Evolutionary conservation across 805 yeast genomes (phyloP).

Genomic region (Schwanniomyces yamadae): DNA sequence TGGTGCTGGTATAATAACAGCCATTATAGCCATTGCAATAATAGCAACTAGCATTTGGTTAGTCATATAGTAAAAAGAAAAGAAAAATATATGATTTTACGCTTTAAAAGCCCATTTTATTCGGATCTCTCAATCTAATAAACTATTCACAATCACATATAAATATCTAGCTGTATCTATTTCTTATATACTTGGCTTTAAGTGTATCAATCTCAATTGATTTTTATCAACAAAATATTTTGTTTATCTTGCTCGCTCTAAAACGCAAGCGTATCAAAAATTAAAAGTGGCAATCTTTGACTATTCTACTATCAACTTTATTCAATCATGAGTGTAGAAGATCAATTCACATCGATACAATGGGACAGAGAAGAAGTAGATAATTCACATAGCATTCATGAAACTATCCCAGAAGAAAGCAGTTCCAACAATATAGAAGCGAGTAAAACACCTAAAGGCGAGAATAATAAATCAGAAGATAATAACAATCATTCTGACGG

Average conservation of each 20-base stretch:
- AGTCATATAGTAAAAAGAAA: conserved; percentile 26
- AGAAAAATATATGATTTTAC: no score
- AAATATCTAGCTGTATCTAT: no score
- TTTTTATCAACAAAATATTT: no score
- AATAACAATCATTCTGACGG: conserved; percentile 8
- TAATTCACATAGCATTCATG: conserved; percentile 4
- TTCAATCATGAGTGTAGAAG: conserved; percentile 32
- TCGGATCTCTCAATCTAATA: no score
- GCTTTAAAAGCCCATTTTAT: no score
- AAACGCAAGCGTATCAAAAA: no score
- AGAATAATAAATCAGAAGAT: conserved; percentile 5
- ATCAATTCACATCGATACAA: conserved; percentile 56
- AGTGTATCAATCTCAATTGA: no score
- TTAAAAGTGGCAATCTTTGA: conserved; percentile 1
- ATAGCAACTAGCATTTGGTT: conserved; percentile 48
- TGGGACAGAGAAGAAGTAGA: conserved; percentile 50
- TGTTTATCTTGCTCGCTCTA: no score
- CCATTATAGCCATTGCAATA: conserved; percentile 51
- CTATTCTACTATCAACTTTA: not conserved
- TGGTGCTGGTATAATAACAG: conserved; percentile 89
- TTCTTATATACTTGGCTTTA: no score
- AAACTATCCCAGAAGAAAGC: conserved; percentile 15
- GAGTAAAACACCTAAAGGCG: no score
- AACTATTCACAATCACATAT: no score
- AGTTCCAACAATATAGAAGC: no score